phyloP scores from a whole-genome alignment of 768 basidiomycete genomes.

The Cyclocybe cylindracea region DNA sequence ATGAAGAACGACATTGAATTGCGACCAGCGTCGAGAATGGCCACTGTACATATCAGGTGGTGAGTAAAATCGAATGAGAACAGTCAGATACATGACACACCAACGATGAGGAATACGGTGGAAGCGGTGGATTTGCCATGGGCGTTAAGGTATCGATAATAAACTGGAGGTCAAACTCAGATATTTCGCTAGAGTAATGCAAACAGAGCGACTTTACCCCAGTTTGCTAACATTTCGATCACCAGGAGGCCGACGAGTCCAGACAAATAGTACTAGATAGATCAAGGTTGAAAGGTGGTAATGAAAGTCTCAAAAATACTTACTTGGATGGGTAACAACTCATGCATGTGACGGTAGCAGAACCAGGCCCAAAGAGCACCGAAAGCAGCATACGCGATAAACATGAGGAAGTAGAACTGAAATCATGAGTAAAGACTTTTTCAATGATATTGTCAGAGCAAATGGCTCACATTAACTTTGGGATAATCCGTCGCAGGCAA shows the following conservation, averaged over 20 bases:
- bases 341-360: slow-evolving; percentile 77
- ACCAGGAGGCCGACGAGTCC: slow-evolving; percentile 83
- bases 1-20: slow-evolving; percentile 96
- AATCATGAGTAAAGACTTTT: not conserved
- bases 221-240: slow-evolving; percentile 93
- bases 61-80: not conserved
- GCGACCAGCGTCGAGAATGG: slow-evolving; percentile 92
- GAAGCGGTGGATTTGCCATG: slow-evolving; percentile 75
- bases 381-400: slow-evolving; percentile 71
- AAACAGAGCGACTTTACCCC: slow-evolving; percentile 50
- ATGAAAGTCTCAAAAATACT: slow-evolving; percentile 9
- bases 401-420: slow-evolving; percentile 88
- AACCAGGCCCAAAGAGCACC: slow-evolving; percentile 80
- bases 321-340: slow-evolving; percentile 89
- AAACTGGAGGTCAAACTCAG: slow-evolving; percentile 48
- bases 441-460: not conserved
- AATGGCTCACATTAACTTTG: slow-evolving; percentile 83
- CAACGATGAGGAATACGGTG: slow-evolving; percentile 90
- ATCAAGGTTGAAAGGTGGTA: not conserved
- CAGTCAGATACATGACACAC: slow-evolving; percentile 39
- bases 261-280: slow-evolving; percentile 82
- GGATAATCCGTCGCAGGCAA: slow-evolving; percentile 94
- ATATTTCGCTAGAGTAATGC: not conserved
- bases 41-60: slow-evolving; percentile 49
- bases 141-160: slow-evolving; percentile 93